Evolutionary conservation across 495 filamentous ascomycete genomes (phyloP).

Genomic region (Aspergillus heteromorphus): DNA sequence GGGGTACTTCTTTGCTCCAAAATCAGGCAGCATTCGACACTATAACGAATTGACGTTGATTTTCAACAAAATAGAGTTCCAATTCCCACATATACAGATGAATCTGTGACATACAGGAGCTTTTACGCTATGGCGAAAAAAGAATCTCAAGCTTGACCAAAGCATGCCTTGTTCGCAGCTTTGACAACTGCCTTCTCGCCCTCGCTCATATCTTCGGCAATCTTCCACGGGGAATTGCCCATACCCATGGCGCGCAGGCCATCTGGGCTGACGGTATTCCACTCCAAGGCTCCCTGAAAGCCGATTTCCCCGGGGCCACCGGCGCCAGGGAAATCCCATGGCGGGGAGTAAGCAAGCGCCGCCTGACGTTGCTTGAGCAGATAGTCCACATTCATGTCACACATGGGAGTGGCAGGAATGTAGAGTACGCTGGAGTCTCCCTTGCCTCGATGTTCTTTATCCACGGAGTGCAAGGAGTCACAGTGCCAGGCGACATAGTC

Average conservation of each 20-base stretch:
- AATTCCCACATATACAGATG: no score
- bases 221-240: conserved; percentile 43
- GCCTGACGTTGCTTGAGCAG: conserved; percentile 62
- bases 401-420: conserved; percentile 79
- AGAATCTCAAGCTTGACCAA: conserved; percentile 13
- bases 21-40: no score
- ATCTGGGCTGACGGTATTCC: conserved; percentile 30
- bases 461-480: conserved; percentile 76
- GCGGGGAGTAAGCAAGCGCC: conserved; percentile 35
- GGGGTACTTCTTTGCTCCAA: no score
- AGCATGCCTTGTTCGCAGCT: conserved; percentile 54
- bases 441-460: conserved; percentile 65
- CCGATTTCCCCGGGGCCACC: conserved; percentile 42
- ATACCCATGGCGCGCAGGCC: conserved; percentile 59
- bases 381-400: conserved; percentile 66
- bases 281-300: conserved; percentile 38
- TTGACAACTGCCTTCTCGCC: conserved; percentile 55
- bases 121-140: not conserved
- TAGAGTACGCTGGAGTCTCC: conserved; percentile 78
- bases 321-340: conserved; percentile 61
- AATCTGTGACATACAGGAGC: no score
- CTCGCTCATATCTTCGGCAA: conserved; percentile 37
- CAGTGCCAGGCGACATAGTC: conserved; percentile 94
- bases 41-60: no score
- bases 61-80: no score